phyloP scores from a whole-genome alignment of 2,329 filamentous ascomycete genomes.

The Fusarium brevicatenulatum region DNA sequence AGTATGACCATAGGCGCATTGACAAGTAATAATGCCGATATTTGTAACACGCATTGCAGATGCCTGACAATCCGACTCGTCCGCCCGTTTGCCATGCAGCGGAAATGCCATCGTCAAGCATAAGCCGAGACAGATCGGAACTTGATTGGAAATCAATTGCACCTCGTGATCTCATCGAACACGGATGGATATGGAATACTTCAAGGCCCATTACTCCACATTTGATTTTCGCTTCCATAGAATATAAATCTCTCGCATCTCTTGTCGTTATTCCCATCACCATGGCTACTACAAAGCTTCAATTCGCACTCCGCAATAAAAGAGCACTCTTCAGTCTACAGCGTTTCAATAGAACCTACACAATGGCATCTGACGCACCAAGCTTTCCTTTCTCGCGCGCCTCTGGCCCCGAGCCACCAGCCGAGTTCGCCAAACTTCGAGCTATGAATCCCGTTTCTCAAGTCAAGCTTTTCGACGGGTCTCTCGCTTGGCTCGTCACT shows the following conservation, averaged over 20 bases:
- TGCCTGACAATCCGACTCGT: not conserved
- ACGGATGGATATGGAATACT: not conserved
- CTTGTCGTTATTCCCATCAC: not conserved
- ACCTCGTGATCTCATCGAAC: constrained; percentile 7
- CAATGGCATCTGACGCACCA: constrained; percentile 10
- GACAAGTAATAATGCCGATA: not conserved
- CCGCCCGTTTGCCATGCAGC: not conserved
- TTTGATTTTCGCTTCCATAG: not conserved
- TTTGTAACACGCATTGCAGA: constrained; percentile 2
- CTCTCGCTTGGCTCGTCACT: constrained; percentile 57
- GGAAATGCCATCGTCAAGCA: not conserved
- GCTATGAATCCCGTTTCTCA: constrained; percentile 55
- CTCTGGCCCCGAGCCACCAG: constrained; percentile 50
- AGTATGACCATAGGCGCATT: not conserved
- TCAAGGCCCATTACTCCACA: not conserved
- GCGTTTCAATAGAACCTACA: not conserved
- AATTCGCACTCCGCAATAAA: not conserved
- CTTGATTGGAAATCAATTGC: constrained; percentile 19
- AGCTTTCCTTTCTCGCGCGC: constrained; percentile 37
- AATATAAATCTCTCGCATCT: not conserved
- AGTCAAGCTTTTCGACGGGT: constrained; percentile 60
- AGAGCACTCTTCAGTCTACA: not conserved
- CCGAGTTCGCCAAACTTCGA: constrained; percentile 56
- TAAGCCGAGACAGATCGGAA: not conserved
- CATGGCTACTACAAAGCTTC: not conserved